Percentiles rank a stretch among this genome's conserved stretches.
phyloP scores from a whole-genome alignment of 495 filamentous ascomycete species.

The Recurvomyces mirabilis region DNA sequence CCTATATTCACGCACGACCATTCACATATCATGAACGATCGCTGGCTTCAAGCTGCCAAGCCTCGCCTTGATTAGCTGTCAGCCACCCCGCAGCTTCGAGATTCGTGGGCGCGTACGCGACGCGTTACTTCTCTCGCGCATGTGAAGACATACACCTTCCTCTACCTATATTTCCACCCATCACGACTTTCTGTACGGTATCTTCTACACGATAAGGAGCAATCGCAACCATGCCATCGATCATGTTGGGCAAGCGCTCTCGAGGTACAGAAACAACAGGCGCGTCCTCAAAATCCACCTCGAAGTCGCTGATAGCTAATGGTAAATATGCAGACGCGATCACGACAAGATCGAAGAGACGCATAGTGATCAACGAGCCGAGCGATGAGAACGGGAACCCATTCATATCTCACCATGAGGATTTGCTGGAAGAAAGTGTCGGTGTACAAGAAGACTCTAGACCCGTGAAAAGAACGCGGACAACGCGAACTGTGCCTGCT shows the following conservation, averaged over 20 bases:
- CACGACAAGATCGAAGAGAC: slow-evolving; percentile 50
- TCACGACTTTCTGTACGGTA: neutral
- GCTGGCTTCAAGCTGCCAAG: too few species aligned
- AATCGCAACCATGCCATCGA: slow-evolving; percentile 15
- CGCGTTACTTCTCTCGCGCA: too few species aligned
- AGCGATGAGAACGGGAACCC: slow-evolving; percentile 47
- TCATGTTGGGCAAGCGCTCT: slow-evolving; percentile 21
- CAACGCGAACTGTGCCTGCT: slow-evolving; percentile 19
- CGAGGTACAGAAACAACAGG: slow-evolving; percentile 8
- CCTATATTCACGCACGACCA: too few species aligned
- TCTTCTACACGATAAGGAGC: neutral
- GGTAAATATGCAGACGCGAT: too few species aligned
- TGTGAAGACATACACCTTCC: slow-evolving; percentile 1
- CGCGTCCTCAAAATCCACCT: too few species aligned
- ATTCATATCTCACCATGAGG: slow-evolving; percentile 27
- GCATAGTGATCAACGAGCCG: slow-evolving; percentile 36
- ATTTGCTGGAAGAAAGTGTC: slow-evolving; percentile 19
- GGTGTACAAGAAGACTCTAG: slow-evolving; percentile 29
- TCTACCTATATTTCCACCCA: neutral
- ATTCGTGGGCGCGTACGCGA: too few species aligned
- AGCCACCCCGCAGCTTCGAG: too few species aligned
- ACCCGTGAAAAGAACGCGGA: slow-evolving; percentile 1
- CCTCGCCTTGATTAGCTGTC: too few species aligned
- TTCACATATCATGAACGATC: too few species aligned
- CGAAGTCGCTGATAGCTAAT: too few species aligned